Percentiles rank a stretch among this genome's conserved stretches.
Conservation (phyloP, 2,329 filamentous ascomycete genomes). For the Graphilbum sp. region DNA sequence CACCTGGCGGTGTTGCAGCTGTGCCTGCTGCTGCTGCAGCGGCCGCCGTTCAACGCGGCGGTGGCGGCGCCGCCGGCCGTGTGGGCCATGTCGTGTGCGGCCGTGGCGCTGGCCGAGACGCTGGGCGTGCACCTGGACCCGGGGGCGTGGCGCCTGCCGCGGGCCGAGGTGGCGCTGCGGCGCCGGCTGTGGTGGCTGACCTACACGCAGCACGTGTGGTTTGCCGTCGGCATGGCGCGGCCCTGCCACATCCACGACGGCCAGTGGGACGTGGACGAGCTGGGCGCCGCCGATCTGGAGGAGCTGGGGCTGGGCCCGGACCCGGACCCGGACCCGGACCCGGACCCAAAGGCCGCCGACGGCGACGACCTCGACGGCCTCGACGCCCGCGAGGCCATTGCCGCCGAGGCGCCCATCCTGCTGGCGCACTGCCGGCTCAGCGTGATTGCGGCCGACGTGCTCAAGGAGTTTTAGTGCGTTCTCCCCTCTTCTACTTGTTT, state of each 20-base stretch:
- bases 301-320: too few relatives aligned
- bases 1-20: constrained; percentile 12
- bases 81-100: constrained; percentile 12
- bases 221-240: constrained; percentile 9
- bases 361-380: background rate
- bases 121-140: constrained; percentile 12
- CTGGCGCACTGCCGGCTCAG: constrained; percentile 10
- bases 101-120: constrained; percentile 12
- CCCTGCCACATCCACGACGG: constrained; percentile 10
- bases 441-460: constrained; percentile 11
- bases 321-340: too few relatives aligned
- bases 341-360: too few relatives aligned
- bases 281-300: background rate
- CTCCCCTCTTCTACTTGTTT: background rate
- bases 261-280: constrained; percentile 11
- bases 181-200: constrained; percentile 14
- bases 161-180: constrained; percentile 10
- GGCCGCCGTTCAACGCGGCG: constrained; percentile 11
- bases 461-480: constrained; percentile 13
- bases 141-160: constrained; percentile 10
- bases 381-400: constrained; percentile 1
- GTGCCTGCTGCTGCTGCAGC: constrained; percentile 11
- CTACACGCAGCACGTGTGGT: constrained; percentile 11
- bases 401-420: constrained; percentile 8
- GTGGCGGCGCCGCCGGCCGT: constrained; percentile 10